Evolutionary conservation across 495 filamentous ascomycete genomes (phyloP), one percentile per base, ranked within the genome.

Genomic region (Pyrenula aspistea): DNA sequence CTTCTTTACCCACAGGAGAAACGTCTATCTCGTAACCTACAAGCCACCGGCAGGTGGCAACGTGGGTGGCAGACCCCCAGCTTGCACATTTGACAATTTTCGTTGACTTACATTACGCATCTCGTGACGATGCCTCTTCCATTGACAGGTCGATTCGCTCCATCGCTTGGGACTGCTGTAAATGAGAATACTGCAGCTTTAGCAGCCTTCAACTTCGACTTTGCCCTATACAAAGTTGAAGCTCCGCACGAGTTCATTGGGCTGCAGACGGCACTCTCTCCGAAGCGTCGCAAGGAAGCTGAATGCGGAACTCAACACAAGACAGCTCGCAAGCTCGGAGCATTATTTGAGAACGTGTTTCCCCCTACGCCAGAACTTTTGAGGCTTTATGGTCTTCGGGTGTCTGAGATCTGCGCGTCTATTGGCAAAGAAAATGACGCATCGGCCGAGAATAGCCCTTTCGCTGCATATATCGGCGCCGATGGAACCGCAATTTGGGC

Each of bases 401-500:
- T 60, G 1, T 73, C 70, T 0, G 70, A 73, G 22, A 70, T 73
- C 10, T 53, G 62, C 11, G 51, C 60, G 12, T 51, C 22, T 4
- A 51, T 59, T 22, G 54, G 53, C 23, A 21, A 60, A n/a, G 59
- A 67, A 24, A 57, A 56, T 10, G 54, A 54, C 53, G 54, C 31
- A 10, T 51, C 12, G 25, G 19, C 24, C 12, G 48, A 51, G 47
- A 12, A 57, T 42, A 62, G 60, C 2, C 48, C 53, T 10, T 66
- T 66, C 56, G 60, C 52, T 10, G 36, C 19, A 49, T 36, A 47
- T 22, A 49, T 58, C 4, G 62, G 62, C 22, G 55, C 62, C 15
- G 72, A 72, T 54, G 67, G 56, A n/a, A 71, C 68, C 1, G 59
- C 57, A 1, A 57, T 74, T 15, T 74, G 70, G 71, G 71, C 72